Conservation (phyloP, 2,329 filamentous ascomycete species). For the Colletotrichum orbiculare region DNA sequence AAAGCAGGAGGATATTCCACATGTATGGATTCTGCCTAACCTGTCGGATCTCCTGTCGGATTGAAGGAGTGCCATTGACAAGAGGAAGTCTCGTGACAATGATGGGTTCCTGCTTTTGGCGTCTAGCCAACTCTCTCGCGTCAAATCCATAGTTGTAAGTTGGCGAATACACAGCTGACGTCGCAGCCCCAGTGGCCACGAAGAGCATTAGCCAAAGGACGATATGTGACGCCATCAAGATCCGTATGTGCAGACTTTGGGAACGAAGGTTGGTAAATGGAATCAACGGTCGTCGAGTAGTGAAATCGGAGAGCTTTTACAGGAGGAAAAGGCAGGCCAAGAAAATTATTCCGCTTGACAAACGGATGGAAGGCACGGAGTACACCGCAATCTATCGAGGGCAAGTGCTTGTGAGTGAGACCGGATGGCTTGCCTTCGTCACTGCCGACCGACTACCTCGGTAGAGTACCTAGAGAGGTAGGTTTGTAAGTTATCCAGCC, state of each 20-base stretch:
- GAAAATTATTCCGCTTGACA: not conserved
- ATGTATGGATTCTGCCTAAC: slow-evolving; percentile 72
- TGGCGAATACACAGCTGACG: slow-evolving; percentile 20
- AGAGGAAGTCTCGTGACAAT: slow-evolving; percentile 57
- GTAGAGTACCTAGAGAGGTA: too few relatives aligned
- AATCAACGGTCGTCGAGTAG: not conserved
- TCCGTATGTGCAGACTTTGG: not conserved
- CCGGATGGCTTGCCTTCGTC: too few relatives aligned
- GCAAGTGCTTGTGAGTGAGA: too few relatives aligned
- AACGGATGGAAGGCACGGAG: too few relatives aligned
- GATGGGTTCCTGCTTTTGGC: slow-evolving; percentile 51
- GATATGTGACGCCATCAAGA: slow-evolving; percentile 12
- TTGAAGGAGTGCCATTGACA: slow-evolving; percentile 53
- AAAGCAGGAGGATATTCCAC: slow-evolving; percentile 83
- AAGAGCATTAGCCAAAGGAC: slow-evolving; percentile 18
- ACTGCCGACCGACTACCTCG: too few relatives aligned
- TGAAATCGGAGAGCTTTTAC: not conserved
- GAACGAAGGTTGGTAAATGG: not conserved
- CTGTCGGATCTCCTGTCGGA: slow-evolving; percentile 75
- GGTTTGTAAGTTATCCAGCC: too few relatives aligned
- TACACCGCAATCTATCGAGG: too few relatives aligned
- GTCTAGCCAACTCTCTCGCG: slow-evolving; percentile 51
- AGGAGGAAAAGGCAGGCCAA: not conserved
- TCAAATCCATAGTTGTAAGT: slow-evolving; percentile 65
- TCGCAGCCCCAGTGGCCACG: not conserved